These are phyloP conservation scores for Xylaria sp. DNA, from an alignment of 495 filamentous ascomycete species.

Conservation along the genomic window DNA sequence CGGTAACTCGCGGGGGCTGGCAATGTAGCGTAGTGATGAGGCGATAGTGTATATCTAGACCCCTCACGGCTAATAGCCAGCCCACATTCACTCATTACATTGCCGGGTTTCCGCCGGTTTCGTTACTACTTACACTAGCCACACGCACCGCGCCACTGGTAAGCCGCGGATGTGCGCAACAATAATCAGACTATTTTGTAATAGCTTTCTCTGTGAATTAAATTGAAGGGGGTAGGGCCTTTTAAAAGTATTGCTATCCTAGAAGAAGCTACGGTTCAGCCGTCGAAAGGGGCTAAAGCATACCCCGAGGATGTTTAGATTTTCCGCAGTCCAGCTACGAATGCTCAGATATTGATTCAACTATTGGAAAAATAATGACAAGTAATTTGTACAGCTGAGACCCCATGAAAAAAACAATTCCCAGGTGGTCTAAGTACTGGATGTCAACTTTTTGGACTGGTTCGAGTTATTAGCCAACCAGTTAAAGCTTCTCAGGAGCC, in stretches of 20 bases:
- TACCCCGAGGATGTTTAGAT: neutral
- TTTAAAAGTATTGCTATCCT: neutral
- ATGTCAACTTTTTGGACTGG: no score
- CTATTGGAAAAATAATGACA: neutral
- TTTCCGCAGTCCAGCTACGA: neutral
- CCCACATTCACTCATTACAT: neutral
- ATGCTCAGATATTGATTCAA: neutral
- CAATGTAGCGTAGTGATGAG: neutral
- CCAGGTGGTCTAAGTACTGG: no score
- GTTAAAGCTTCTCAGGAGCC: no score
- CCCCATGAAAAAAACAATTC: no score
- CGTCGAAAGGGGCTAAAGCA: neutral
- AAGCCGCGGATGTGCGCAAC: no score
- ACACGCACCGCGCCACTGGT: neutral
- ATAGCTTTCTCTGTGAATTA: neutral
- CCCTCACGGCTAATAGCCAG: no score
- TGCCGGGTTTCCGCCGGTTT: neutral
- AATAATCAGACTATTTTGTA: no score
- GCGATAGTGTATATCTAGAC: no score
- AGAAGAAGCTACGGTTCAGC: neutral
- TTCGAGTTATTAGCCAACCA: no score
- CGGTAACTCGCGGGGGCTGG: neutral
- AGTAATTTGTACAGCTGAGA: no score
- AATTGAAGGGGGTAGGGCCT: neutral
- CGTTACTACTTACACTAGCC: neutral